Conservation (phyloP, 225 moss, liverwort and hornwort genomes). For the Marchantia paleacea region DNA sequence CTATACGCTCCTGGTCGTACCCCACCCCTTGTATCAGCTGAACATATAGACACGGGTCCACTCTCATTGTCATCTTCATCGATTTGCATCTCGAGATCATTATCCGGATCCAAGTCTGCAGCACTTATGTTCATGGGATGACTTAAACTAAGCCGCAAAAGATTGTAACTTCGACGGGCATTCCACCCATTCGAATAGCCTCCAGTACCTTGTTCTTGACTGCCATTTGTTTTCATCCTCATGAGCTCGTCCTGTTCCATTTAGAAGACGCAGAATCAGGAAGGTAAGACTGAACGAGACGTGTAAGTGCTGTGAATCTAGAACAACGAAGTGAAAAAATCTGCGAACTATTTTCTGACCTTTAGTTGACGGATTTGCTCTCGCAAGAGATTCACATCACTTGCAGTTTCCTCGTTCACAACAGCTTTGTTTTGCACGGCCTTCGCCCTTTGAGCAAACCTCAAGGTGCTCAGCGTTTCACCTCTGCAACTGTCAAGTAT, state of each 20-base stretch:
- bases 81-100: constrained; percentile 43
- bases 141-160: constrained; percentile 46
- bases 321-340: background rate
- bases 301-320: background rate
- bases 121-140: constrained; percentile 39
- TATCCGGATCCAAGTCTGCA: constrained; percentile 30
- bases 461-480: constrained; percentile 78
- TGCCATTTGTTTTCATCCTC: constrained; percentile 72
- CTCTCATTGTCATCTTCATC: constrained; percentile 28
- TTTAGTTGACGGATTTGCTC: constrained; percentile 96
- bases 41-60: background rate
- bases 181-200: constrained; percentile 61
- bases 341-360: constrained; percentile 32
- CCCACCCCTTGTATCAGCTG: background rate
- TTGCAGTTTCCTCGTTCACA: constrained; percentile 79
- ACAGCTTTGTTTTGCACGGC: constrained; percentile 87
- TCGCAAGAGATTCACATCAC: constrained; percentile 87
- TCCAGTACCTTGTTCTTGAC: constrained; percentile 38
- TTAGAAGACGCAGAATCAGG: background rate
- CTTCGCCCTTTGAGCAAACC: constrained; percentile 89
- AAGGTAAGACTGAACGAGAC: background rate
- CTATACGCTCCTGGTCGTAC: background rate
- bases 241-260: constrained; percentile 72
- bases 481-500: constrained; percentile 62
- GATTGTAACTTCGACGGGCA: constrained; percentile 41